Conservation (phyloP, 1,284 basidiomycete species). For the Apiotrichum veenhuisii region DNA sequence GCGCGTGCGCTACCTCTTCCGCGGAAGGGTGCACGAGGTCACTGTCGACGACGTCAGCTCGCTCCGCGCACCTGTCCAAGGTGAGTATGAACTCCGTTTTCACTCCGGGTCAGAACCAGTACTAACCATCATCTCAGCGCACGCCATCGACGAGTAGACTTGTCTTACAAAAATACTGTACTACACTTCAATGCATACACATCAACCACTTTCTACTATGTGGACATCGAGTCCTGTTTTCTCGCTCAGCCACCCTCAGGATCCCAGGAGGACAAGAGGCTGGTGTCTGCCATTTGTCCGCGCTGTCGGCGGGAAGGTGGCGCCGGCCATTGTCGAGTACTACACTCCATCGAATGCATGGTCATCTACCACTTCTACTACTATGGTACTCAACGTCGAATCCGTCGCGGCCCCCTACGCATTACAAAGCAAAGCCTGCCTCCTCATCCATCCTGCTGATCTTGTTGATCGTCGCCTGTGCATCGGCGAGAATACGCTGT, state of each 20-base stretch:
- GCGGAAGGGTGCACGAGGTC: slow-evolving; percentile 67
- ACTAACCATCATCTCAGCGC: slow-evolving; percentile 1
- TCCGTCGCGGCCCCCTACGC: too few species aligned
- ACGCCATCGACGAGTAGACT: slow-evolving; percentile 6
- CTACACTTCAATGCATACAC: not conserved
- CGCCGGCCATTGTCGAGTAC: too few species aligned
- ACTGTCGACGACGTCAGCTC: slow-evolving; percentile 67
- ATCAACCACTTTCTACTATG: too few species aligned
- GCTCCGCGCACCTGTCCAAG: slow-evolving; percentile 71
- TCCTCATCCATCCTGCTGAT: not conserved
- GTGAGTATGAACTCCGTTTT: not conserved
- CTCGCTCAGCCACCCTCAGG: too few species aligned
- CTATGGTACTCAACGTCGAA: not conserved
- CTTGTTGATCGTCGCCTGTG: slow-evolving; percentile 22
- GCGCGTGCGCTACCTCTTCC: slow-evolving; percentile 72
- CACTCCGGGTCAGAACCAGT: not conserved
- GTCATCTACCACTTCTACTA: too few species aligned
- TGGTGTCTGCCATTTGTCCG: too few species aligned
- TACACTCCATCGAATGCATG: too few species aligned
- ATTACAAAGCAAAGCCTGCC: not conserved
- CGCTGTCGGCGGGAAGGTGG: too few species aligned
- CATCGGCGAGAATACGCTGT: slow-evolving; percentile 24
- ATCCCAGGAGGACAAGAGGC: too few species aligned
- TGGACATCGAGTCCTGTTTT: too few species aligned
- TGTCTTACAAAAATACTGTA: not conserved